A percentile compares a stretch with the other conserved stretches of the same genome.
Evolutionary conservation across 768 basidiomycete genomes (phyloP).

Genomic region (Suillus decipiens): DNA sequence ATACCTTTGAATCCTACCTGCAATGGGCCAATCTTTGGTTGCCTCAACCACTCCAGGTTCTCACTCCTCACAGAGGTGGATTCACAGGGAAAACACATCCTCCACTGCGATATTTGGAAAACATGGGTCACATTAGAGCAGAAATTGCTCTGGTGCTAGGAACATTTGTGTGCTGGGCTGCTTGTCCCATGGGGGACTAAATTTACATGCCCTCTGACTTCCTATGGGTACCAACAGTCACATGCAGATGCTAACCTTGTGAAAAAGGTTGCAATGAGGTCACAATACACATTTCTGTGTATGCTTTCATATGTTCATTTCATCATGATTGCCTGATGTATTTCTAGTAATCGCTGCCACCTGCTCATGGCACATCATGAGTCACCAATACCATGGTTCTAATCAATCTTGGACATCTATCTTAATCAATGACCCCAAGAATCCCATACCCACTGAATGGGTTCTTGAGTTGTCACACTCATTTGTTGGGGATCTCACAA

Average conservation of each 20-base stretch:
- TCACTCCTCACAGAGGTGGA: not conserved
- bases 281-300: not conserved
- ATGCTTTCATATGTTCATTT: not conserved
- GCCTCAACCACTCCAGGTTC: not conserved
- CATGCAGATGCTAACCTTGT: not conserved
- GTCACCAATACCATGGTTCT: not conserved
- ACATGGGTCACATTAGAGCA: too few species aligned
- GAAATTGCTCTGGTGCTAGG: not conserved
- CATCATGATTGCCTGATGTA: not conserved
- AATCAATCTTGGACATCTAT: not conserved
- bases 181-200: not conserved
- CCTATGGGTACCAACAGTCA: not conserved
- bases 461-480: not conserved
- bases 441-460: not conserved
- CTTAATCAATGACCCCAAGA: not conserved
- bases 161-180: not conserved
- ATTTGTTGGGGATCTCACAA: not conserved
- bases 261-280: not conserved
- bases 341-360: not conserved
- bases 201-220: not conserved
- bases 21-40: slow-evolving; percentile 2
- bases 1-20: not conserved
- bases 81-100: not conserved
- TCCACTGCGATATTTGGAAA: slow-evolving; percentile 2
- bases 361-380: not conserved